phyloP scores from a whole-genome alignment of 2,329 filamentous ascomycete species.

The Penicillium sumatraense region DNA sequence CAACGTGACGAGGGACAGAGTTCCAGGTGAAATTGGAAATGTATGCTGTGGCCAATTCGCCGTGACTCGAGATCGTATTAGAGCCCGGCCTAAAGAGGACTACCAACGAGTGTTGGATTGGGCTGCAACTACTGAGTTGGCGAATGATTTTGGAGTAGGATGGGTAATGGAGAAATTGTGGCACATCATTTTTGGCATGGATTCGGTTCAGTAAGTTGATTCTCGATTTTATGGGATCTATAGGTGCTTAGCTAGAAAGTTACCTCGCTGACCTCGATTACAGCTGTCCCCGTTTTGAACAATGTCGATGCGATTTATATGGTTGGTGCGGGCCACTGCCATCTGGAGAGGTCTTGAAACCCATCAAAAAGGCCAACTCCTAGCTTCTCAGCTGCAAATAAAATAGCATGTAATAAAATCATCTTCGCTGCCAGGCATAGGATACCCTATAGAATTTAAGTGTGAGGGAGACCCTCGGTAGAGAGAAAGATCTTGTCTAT shows the following conservation, averaged over 20 bases:
- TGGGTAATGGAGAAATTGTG: slow-evolving; percentile 26
- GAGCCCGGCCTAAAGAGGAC: slow-evolving; percentile 29
- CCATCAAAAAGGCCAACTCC: no score
- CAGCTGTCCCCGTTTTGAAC: slow-evolving; percentile 34
- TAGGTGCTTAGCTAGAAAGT: not conserved
- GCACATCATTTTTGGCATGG: slow-evolving; percentile 25
- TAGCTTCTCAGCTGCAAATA: no score
- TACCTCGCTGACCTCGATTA: not conserved
- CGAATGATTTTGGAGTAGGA: slow-evolving; percentile 20
- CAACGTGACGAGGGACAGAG: slow-evolving; percentile 9
- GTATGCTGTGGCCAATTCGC: slow-evolving; percentile 43
- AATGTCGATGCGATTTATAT: slow-evolving; percentile 36
- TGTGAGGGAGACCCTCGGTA: no score
- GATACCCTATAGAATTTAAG: no score
- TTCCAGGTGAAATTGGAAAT: slow-evolving; percentile 34
- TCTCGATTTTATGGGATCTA: not conserved
- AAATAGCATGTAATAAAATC: no score
- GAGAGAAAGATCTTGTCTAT: no score
- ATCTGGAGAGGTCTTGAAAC: slow-evolving; percentile 23
- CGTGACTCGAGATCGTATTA: slow-evolving; percentile 36
- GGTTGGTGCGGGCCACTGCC: slow-evolving; percentile 36
- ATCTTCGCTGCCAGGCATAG: no score
- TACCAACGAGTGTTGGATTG: slow-evolving; percentile 40
- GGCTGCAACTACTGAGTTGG: slow-evolving; percentile 27
- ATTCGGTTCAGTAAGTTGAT: slow-evolving; percentile 16